Percentiles rank a stretch among this genome's conserved stretches.
Conservation (phyloP, 1,284 basidiomycete genomes). For the Schizopora paradoxa region DNA sequence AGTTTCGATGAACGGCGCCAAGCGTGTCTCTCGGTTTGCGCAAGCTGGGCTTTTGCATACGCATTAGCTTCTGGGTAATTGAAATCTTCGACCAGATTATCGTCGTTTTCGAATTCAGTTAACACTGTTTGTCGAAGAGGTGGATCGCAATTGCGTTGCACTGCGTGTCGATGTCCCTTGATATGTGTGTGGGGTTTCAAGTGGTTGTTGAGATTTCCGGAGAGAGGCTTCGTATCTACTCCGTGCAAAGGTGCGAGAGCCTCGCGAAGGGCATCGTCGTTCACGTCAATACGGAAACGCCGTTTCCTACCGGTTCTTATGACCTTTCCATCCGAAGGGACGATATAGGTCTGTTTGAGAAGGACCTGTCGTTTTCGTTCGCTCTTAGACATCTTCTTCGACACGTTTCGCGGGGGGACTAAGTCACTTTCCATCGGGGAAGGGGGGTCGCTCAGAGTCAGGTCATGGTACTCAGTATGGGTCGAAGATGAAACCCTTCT, state of each 20-base stretch:
- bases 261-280: slow-evolving; percentile 38
- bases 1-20: slow-evolving; percentile 23
- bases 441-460: neutral
- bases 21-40: too few species aligned
- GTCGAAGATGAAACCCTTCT: neutral
- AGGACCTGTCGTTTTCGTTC: slow-evolving; percentile 14
- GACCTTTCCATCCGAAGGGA: slow-evolving; percentile 24
- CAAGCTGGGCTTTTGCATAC: neutral
- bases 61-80: neutral
- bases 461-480: neutral
- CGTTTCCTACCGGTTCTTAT: slow-evolving; percentile 33
- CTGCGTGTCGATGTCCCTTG: slow-evolving; percentile 10
- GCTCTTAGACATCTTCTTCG: slow-evolving; percentile 10
- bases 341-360: slow-evolving; percentile 26
- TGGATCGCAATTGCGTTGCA: neutral
- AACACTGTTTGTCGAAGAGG: slow-evolving; percentile 10
- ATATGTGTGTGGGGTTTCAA: slow-evolving; percentile 13
- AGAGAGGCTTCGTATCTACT: too few species aligned
- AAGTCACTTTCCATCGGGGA: neutral
- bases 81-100: neutral
- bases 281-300: slow-evolving; percentile 30
- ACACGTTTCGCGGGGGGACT: neutral
- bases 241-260: slow-evolving; percentile 38
- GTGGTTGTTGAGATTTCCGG: slow-evolving; percentile 9
- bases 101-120: slow-evolving; percentile 3